These are phyloP conservation scores for Carnegiea gigantea DNA, from an alignment of 179 eudicot species.

Conservation along the genomic window DNA sequence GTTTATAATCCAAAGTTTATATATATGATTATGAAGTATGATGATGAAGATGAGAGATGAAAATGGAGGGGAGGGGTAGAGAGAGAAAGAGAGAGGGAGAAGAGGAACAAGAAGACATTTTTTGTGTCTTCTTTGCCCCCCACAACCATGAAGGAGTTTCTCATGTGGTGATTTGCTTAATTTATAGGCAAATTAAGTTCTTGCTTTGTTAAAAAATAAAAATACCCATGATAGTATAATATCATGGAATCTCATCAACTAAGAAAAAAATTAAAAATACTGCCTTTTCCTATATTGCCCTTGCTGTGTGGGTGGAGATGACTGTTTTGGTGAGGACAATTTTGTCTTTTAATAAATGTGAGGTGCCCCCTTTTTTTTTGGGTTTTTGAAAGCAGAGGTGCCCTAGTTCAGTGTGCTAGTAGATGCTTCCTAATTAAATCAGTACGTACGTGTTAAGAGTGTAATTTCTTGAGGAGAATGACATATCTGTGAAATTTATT, in stretches of 20 bases:
- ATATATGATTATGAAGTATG: not conserved
- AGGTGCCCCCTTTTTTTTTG: not conserved
- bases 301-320: not conserved
- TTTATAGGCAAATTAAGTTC: constrained; percentile 7
- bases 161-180: constrained; percentile 14
- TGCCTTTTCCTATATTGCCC: not conserved
- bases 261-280: not conserved
- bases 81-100: constrained; percentile 15
- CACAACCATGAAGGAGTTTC: constrained; percentile 17
- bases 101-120: constrained; percentile 31
- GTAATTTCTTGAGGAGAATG: not conserved
- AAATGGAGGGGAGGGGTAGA: constrained; percentile 4
- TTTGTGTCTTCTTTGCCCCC: constrained; percentile 29
- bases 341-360: constrained; percentile 2
- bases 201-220: not conserved
- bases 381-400: not conserved
- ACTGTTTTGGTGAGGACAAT: not conserved
- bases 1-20: not conserved
- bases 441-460: not conserved
- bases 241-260: not conserved
- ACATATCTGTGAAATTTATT: not conserved
- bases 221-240: too few species aligned
- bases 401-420: constrained; percentile 28
- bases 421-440: not conserved
- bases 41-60: constrained; percentile 14